A percentile compares a stretch with the other conserved stretches of the same genome.
phyloP scores from a whole-genome alignment of 2,329 filamentous ascomycete genomes.

The Epicoccum nigrum region DNA sequence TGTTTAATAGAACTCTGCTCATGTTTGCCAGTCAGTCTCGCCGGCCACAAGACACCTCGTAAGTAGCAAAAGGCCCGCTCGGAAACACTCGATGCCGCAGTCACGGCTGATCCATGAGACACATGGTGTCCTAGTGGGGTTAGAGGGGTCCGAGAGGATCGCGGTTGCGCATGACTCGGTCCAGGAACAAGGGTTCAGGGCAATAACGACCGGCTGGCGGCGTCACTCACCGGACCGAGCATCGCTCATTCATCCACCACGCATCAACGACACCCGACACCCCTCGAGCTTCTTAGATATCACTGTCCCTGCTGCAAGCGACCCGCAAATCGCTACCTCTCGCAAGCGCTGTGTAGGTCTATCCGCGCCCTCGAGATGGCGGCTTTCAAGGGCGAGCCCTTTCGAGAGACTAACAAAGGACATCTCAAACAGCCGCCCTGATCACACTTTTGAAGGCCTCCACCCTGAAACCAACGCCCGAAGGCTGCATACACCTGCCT shows the following conservation, averaged over 20 bases:
- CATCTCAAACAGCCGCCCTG: conserved; percentile 29
- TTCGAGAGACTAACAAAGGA: conserved; percentile 40
- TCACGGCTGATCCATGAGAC: conserved; percentile 16
- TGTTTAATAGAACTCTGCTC: conserved; percentile 13
- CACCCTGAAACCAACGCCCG: conserved; percentile 10
- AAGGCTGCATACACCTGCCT: neutral
- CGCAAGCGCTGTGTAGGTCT: conserved; percentile 40
- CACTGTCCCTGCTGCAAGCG: no score
- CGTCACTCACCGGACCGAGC: conserved; percentile 10
- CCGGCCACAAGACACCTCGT: conserved; percentile 13
- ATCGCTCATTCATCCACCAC: conserved; percentile 14
- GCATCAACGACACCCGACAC: conserved; percentile 8
- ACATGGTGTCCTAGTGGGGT: conserved; percentile 13
- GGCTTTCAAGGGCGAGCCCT: conserved; percentile 37
- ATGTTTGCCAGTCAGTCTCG: neutral
- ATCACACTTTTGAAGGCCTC: conserved; percentile 18
- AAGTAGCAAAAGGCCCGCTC: conserved; percentile 9
- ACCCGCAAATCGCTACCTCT: conserved; percentile 21
- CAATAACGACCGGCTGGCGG: neutral
- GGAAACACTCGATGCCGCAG: conserved; percentile 21
- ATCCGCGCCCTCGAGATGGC: conserved; percentile 39
- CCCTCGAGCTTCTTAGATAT: conserved; percentile 8
- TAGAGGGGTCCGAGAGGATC: conserved; percentile 7
- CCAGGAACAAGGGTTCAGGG: conserved; percentile 13
- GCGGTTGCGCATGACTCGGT: neutral